phyloP scores from a whole-genome alignment of 2,329 filamentous ascomycete species.

The Cercospora janseana region DNA sequence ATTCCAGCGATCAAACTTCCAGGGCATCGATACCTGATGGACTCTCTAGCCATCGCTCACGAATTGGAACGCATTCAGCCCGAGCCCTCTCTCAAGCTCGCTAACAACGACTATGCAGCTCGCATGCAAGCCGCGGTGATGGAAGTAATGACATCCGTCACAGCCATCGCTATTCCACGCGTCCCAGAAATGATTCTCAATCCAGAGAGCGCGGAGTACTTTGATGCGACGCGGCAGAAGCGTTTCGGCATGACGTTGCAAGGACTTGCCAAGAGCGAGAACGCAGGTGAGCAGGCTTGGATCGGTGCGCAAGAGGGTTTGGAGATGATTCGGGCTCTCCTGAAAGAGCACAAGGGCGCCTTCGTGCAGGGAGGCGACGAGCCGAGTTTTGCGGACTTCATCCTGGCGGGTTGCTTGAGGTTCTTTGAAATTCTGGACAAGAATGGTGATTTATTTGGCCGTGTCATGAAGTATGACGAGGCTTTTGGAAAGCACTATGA shows the following conservation, averaged over 20 bases:
- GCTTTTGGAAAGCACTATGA: constrained; percentile 40
- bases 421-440: constrained; percentile 40
- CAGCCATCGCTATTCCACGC: constrained; percentile 47
- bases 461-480: constrained; percentile 42
- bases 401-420: constrained; percentile 50
- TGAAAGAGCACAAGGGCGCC: constrained; percentile 56
- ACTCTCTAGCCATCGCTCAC: constrained; percentile 60
- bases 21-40: constrained; percentile 61
- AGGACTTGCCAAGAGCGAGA: constrained; percentile 43
- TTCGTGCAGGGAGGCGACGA: constrained; percentile 58
- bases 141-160: constrained; percentile 42
- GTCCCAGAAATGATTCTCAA: constrained; percentile 55
- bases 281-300: constrained; percentile 53
- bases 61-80: constrained; percentile 61
- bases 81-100: constrained; percentile 56
- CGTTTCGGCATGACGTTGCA: constrained; percentile 54
- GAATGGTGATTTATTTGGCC: constrained; percentile 41
- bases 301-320: constrained; percentile 43
- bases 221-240: constrained; percentile 52
- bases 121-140: constrained; percentile 45
- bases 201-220: constrained; percentile 55
- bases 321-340: constrained; percentile 45
- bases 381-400: constrained; percentile 57
- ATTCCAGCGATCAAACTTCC: constrained; percentile 55
- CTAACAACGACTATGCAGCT: constrained; percentile 43